phyloP scores from a whole-genome alignment of 192 early-diverging fungal genomes.

The Coemansia nantahalensis region DNA sequence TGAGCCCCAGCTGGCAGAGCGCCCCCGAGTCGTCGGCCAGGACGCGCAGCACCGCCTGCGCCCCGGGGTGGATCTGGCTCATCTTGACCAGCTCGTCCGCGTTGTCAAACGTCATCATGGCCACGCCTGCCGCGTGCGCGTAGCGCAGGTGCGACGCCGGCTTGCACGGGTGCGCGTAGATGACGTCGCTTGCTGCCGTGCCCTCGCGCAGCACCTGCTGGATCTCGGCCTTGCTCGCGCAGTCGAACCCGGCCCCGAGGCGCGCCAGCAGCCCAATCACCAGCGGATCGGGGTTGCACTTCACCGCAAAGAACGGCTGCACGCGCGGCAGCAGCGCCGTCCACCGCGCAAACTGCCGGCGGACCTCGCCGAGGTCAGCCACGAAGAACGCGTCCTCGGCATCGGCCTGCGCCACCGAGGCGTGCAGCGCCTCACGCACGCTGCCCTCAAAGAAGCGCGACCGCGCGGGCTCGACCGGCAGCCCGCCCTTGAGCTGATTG shows the following conservation, averaged over 20 bases:
- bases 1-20: slow-evolving; percentile 87
- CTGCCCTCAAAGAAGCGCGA: slow-evolving; percentile 18
- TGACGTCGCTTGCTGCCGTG: slow-evolving; percentile 64
- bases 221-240: slow-evolving; percentile 95
- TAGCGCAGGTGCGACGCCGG: slow-evolving; percentile 91
- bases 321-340: slow-evolving; percentile 80
- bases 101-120: slow-evolving; percentile 99
- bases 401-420: slow-evolving; percentile 50
- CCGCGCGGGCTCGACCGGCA: slow-evolving; percentile 1
- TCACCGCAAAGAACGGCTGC: slow-evolving; percentile 96
- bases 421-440: slow-evolving; percentile 29
- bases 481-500: slow-evolving; percentile 18
- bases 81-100: slow-evolving; percentile 96
- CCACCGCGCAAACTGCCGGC: slow-evolving; percentile 87
- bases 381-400: slow-evolving; percentile 94
- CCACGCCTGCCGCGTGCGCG: slow-evolving; percentile 70
- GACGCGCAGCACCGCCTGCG: slow-evolving; percentile 90
- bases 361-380: slow-evolving; percentile 89
- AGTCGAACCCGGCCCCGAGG: slow-evolving; percentile 93
- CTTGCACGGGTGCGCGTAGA: slow-evolving; percentile 99
- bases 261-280: slow-evolving; percentile 78
- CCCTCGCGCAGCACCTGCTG: slow-evolving; percentile 70
- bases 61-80: slow-evolving; percentile 73
- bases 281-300: slow-evolving; percentile 92
- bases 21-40: slow-evolving; percentile 93